Percentiles rank a stretch among this genome's conserved stretches.
Evolutionary conservation across 352 stramenopile species (phyloP).

Genomic region (Phytophthora boehmeriae): DNA sequence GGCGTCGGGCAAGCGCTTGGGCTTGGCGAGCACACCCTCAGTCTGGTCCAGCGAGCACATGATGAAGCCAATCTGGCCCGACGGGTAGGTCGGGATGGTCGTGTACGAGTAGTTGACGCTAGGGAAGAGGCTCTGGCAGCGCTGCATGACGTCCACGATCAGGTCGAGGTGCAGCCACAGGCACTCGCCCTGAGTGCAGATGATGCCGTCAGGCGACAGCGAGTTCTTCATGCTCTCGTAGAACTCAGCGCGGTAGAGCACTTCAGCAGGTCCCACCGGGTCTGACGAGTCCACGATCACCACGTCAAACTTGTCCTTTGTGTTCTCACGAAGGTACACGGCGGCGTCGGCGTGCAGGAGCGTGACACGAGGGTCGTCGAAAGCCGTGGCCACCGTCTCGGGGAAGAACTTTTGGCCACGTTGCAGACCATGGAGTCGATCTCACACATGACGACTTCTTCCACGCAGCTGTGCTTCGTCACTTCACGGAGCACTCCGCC

Average conservation of each 20-base stretch:
- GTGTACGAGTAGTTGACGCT: slow-evolving; percentile 99
- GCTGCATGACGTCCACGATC: slow-evolving; percentile 94
- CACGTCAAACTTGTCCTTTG: slow-evolving; percentile 92
- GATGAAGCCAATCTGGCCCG: slow-evolving; percentile 99
- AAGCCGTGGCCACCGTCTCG: slow-evolving; percentile 91
- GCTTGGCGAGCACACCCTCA: slow-evolving; percentile 57
- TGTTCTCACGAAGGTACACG: slow-evolving; percentile 87
- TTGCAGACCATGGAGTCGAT: slow-evolving; percentile 98
- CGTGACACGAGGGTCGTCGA: slow-evolving; percentile 95
- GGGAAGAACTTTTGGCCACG: slow-evolving; percentile 94
- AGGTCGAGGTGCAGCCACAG: slow-evolving; percentile 98
- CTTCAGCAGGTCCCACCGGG: slow-evolving; percentile 94
- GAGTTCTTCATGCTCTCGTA: slow-evolving; percentile 94
- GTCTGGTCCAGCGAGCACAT: slow-evolving; percentile 86
- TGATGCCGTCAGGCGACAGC: slow-evolving; percentile 85
- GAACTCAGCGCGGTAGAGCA: slow-evolving; percentile 95
- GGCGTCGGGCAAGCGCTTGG: slow-evolving; percentile 64
- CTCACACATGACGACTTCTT: slow-evolving; percentile 99
- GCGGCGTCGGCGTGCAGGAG: slow-evolving; percentile 93
- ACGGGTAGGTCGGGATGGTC: slow-evolving; percentile 99
- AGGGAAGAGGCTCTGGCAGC: slow-evolving; percentile 91
- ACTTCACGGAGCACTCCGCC: slow-evolving; percentile 98
- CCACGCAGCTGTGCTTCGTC: slow-evolving; percentile 91
- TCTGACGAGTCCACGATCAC: slow-evolving; percentile 98
- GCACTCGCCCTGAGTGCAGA: slow-evolving; percentile 96